phyloP scores from a whole-genome alignment of 2,329 filamentous ascomycete genomes.

The Fusarium sp. region DNA sequence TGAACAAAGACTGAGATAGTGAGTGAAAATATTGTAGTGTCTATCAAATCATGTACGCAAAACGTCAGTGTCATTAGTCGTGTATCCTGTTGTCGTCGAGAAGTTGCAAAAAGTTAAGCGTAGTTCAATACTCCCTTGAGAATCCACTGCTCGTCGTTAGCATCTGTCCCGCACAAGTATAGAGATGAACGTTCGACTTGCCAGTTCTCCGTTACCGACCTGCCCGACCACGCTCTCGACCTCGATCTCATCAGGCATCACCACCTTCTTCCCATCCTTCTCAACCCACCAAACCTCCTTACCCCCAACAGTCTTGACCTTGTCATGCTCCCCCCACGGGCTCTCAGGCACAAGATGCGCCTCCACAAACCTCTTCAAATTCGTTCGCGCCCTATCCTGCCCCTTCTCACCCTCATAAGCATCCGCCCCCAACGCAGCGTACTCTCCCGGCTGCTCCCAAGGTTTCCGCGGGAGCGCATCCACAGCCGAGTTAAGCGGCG shows the following conservation, averaged over 20 bases:
- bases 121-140: conserved; percentile 65
- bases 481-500: conserved; percentile 86
- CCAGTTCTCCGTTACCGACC: conserved; percentile 88
- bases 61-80: conserved; percentile 30
- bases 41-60: not conserved
- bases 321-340: conserved; percentile 78
- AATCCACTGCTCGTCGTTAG: conserved; percentile 67
- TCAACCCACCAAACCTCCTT: conserved; percentile 85
- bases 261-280: conserved; percentile 73
- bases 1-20: conserved; percentile 13
- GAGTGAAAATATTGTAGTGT: not conserved
- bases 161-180: no score
- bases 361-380: conserved; percentile 84
- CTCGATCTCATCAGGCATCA: conserved; percentile 83
- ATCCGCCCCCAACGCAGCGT: conserved; percentile 70
- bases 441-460: conserved; percentile 83
- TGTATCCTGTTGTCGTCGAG: conserved; percentile 1
- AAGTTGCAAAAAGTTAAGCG: conserved; percentile 16
- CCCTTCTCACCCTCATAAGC: conserved; percentile 83
- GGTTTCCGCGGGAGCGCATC: conserved; percentile 84
- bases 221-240: conserved; percentile 78
- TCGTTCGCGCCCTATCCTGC: conserved; percentile 78
- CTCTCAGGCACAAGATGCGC: conserved; percentile 81
- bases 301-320: conserved; percentile 70
- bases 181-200: conserved; percentile 48